Percentiles rank a stretch among this genome's conserved stretches.
phyloP scores from a whole-genome alignment of 306 rosid species.

The Fragaria ananassa region DNA sequence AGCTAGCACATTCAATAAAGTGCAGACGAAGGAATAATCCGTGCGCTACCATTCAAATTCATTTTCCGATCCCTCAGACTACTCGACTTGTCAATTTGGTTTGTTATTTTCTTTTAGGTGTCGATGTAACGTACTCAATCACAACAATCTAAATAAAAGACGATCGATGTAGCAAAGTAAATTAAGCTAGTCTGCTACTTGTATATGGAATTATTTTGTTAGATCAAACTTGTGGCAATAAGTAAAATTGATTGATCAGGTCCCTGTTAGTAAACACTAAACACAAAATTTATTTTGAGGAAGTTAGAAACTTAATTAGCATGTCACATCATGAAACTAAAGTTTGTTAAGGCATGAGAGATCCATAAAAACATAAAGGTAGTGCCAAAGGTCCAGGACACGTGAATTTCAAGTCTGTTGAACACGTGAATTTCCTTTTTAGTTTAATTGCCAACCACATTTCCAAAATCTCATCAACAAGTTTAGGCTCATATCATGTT shows the following conservation, averaged over 20 bases:
- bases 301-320: not conserved
- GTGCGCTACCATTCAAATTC: no score
- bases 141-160: no score
- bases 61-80: no score
- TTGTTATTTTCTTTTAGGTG: no score
- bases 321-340: not conserved
- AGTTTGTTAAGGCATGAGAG: not conserved
- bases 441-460: conserved; percentile 2
- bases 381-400: not conserved
- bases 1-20: no score
- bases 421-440: not conserved
- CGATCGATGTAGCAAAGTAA: not conserved
- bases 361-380: not conserved
- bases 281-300: not conserved
- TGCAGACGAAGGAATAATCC: no score
- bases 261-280: not conserved
- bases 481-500: not conserved
- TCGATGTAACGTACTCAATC: no score
- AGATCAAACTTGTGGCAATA: no score
- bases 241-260: not conserved
- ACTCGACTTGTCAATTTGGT: no score
- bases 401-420: not conserved
- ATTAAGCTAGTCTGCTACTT: not conserved
- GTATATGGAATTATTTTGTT: no score
- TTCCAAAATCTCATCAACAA: not conserved